Percentiles rank a stretch among this genome's conserved stretches.
Evolutionary conservation across 2,329 filamentous ascomycete species (phyloP).

Genomic region (Pochonia chlamydosporia): DNA sequence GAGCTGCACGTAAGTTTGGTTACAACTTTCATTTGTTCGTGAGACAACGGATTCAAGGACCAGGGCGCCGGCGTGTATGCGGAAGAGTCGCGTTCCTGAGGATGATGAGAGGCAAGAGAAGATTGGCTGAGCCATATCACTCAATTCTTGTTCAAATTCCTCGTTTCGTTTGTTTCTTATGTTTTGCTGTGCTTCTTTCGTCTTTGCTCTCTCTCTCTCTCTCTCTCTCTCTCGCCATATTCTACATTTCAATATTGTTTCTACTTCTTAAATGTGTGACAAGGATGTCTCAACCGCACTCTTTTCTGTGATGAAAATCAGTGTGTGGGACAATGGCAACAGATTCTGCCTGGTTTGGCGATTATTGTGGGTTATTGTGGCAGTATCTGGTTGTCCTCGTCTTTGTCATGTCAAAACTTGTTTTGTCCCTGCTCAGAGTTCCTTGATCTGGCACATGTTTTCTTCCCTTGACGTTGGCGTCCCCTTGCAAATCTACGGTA

Average conservation of each 20-base stretch:
- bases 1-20: conserved; percentile 67
- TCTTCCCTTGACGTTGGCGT: too few species aligned
- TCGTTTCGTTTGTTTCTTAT: neutral
- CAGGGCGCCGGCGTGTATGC: conserved; percentile 1
- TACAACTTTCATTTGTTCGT: conserved; percentile 13
- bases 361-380: conserved; percentile 1
- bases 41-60: conserved; percentile 7
- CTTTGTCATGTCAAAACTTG: too few species aligned
- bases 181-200: neutral
- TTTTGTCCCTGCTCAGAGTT: neutral
- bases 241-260: neutral
- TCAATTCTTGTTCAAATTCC: neutral
- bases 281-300: conserved; percentile 12
- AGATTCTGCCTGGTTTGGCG: neutral
- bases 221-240: neutral
- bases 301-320: conserved; percentile 1
- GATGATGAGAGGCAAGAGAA: neutral
- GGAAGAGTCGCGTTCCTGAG: too few species aligned
- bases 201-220: neutral
- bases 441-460: neutral
- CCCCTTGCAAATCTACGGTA: too few species aligned
- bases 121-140: neutral
- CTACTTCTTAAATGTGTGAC: neutral
- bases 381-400: neutral
- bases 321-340: neutral